phyloP scores from a whole-genome alignment of 768 basidiomycete species.

The Saitozyma sp. region DNA sequence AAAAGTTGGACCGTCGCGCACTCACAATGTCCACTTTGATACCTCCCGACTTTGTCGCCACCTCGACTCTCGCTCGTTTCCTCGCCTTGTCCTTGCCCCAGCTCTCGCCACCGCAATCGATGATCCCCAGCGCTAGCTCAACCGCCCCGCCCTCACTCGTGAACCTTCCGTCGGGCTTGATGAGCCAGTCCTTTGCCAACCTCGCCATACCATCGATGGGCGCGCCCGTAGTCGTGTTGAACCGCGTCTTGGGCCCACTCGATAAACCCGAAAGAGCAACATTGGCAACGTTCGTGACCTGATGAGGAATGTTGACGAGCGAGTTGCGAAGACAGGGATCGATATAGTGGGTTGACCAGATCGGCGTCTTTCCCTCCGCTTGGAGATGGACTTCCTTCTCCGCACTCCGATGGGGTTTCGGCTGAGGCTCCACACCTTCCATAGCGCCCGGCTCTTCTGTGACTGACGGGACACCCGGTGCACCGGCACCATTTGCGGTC shows the following conservation, averaged over 20 bases:
- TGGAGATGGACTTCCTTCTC: constrained; percentile 33
- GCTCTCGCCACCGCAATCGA: constrained; percentile 31
- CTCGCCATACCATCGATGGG: constrained; percentile 42
- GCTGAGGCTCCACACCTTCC: no score
- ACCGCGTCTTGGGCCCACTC: constrained; percentile 25
- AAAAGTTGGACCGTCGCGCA: neutral
- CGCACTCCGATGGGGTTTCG: constrained; percentile 13
- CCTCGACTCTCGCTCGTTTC: constrained; percentile 41
- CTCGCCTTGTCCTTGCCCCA: constrained; percentile 40
- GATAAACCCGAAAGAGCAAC: constrained; percentile 31
- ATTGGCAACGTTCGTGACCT: constrained; percentile 33
- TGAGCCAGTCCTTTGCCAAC: constrained; percentile 37
- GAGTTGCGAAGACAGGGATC: constrained; percentile 33
- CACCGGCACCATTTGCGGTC: no score
- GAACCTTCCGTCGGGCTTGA: constrained; percentile 39
- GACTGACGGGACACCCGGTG: no score
- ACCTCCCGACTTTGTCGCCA: constrained; percentile 30
- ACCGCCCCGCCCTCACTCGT: constrained; percentile 35
- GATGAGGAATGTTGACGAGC: constrained; percentile 26
- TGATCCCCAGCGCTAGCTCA: constrained; percentile 38
- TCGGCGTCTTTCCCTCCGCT: constrained; percentile 35
- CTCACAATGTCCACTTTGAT: constrained; percentile 44
- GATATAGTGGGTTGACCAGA: constrained; percentile 47
- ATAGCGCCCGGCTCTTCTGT: no score
- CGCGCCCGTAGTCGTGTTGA: constrained; percentile 35